These are phyloP conservation scores for Sphaerostilbella broomeana DNA, from an alignment of 2,329 filamentous ascomycete genomes.

Conservation along the genomic window DNA sequence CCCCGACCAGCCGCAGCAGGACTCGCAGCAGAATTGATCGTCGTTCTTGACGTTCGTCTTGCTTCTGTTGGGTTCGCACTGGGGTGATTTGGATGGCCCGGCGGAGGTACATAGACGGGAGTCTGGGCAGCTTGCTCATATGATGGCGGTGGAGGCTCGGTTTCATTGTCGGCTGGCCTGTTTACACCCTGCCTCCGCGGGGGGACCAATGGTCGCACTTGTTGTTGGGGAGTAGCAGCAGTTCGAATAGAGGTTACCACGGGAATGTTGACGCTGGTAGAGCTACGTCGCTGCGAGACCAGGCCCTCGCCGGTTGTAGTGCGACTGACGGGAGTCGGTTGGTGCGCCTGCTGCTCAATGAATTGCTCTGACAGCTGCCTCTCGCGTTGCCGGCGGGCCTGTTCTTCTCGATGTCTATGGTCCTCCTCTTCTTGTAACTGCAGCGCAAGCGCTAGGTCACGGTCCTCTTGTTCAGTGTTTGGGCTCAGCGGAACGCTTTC, in stretches of 20 bases:
- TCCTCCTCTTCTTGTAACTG: slow-evolving; percentile 96
- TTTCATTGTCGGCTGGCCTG: slow-evolving; percentile 33
- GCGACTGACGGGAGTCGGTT: slow-evolving; percentile 22
- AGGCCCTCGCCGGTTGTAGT: slow-evolving; percentile 10
- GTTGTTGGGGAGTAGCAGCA: slow-evolving; percentile 16
- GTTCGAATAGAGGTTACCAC: slow-evolving; percentile 3
- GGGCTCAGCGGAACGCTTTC: slow-evolving; percentile 30
- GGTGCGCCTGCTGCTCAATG: slow-evolving; percentile 56
- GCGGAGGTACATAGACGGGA: slow-evolving; percentile 44
- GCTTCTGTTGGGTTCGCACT: slow-evolving; percentile 26
- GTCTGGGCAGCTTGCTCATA: slow-evolving; percentile 52
- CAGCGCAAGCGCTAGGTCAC: slow-evolving; percentile 79
- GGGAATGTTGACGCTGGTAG: slow-evolving; percentile 17
- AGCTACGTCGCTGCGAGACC: slow-evolving; percentile 18
- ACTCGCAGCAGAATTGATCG: not conserved
- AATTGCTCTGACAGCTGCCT: slow-evolving; percentile 62
- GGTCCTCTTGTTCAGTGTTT: slow-evolving; percentile 65
- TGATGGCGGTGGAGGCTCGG: slow-evolving; percentile 50
- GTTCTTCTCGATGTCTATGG: slow-evolving; percentile 61
- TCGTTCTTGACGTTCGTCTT: slow-evolving; percentile 3
- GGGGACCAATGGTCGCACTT: slow-evolving; percentile 38
- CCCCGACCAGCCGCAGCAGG: slow-evolving; percentile 1
- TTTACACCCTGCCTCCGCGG: slow-evolving; percentile 32
- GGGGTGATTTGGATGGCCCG: slow-evolving; percentile 45
- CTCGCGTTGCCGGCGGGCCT: slow-evolving; percentile 58